Conservation (phyloP, 2,329 filamentous ascomycete species). For the Aspergillus transmontanensis region DNA sequence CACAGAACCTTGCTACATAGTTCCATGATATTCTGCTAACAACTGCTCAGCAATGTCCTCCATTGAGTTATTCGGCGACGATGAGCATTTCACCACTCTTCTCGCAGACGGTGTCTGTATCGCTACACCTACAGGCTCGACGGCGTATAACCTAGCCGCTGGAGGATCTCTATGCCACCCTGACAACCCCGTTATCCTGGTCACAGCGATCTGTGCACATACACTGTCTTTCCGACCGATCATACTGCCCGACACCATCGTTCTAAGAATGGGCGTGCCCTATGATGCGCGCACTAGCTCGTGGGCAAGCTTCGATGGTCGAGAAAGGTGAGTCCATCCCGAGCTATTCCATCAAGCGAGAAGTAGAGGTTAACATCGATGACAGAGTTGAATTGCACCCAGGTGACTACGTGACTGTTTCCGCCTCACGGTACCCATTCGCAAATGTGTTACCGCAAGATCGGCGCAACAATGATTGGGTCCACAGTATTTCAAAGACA, state of each 20-base stretch:
- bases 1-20: background rate
- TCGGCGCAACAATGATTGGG: slow-evolving; percentile 52
- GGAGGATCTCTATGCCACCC: slow-evolving; percentile 95
- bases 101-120: slow-evolving; percentile 92
- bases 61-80: slow-evolving; percentile 90
- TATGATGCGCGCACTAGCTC: slow-evolving; percentile 86
- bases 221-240: slow-evolving; percentile 96
- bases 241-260: slow-evolving; percentile 93
- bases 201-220: slow-evolving; percentile 93
- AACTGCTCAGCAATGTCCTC: slow-evolving; percentile 75
- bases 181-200: slow-evolving; percentile 92
- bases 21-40: slow-evolving; percentile 2
- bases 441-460: slow-evolving; percentile 51
- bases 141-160: slow-evolving; percentile 92
- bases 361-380: slow-evolving; percentile 14
- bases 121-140: slow-evolving; percentile 90
- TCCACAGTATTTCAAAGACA: slow-evolving; percentile 53
- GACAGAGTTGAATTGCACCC: slow-evolving; percentile 50
- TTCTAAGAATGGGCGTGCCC: slow-evolving; percentile 88
- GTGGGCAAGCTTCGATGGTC: slow-evolving; percentile 98
- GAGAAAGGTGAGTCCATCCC: slow-evolving; percentile 64
- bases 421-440: slow-evolving; percentile 54
- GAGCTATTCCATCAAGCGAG: background rate
- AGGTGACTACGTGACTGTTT: slow-evolving; percentile 57
- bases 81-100: slow-evolving; percentile 92